Percentiles rank a stretch among this genome's conserved stretches.
Evolutionary conservation across 257 asterid species (phyloP).

Genomic region (Ophiorrhiza pumila): DNA sequence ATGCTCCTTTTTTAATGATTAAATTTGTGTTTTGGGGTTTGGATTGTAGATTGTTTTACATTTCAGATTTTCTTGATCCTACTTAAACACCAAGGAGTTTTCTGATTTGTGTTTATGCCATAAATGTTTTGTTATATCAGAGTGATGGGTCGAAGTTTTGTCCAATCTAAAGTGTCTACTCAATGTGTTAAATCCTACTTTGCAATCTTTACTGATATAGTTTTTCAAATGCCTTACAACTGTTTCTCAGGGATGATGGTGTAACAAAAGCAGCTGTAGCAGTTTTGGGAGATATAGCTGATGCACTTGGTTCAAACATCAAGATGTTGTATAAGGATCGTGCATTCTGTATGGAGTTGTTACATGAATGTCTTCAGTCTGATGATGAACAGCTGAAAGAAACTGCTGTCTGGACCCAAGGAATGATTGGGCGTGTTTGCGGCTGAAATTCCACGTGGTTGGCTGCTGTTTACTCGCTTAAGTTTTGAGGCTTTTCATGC

Average conservation of each 20-base stretch:
- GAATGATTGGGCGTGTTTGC: conserved; percentile 71
- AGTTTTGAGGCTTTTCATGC: not conserved
- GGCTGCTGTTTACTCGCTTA: conserved; percentile 5
- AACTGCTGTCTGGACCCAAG: conserved; percentile 86
- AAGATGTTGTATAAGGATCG: conserved; percentile 54
- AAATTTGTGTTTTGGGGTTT: not conserved
- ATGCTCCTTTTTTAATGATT: not conserved
- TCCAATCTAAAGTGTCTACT: not conserved
- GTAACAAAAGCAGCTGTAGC: conserved; percentile 84
- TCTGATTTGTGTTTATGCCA: not conserved
- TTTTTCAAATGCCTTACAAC: conserved; percentile 8
- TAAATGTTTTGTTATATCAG: too few species aligned
- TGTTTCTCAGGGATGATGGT: conserved; percentile 56
- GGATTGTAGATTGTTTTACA: not conserved
- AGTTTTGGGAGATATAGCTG: conserved; percentile 87
- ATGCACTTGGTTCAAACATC: conserved; percentile 70
- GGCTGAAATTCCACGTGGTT: conserved; percentile 28
- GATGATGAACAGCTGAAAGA: conserved; percentile 78
- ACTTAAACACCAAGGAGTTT: not conserved
- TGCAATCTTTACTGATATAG: not conserved
- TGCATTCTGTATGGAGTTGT: conserved; percentile 40
- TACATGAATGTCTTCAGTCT: conserved; percentile 74
- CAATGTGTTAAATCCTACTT: not conserved
- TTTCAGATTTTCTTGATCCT: not conserved
- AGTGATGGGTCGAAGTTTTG: not conserved